A percentile compares a stretch with the other conserved stretches of the same genome.
Evolutionary conservation across 2,329 filamentous ascomycete species (phyloP).

Genomic region (Fusarium bulbicola): DNA sequence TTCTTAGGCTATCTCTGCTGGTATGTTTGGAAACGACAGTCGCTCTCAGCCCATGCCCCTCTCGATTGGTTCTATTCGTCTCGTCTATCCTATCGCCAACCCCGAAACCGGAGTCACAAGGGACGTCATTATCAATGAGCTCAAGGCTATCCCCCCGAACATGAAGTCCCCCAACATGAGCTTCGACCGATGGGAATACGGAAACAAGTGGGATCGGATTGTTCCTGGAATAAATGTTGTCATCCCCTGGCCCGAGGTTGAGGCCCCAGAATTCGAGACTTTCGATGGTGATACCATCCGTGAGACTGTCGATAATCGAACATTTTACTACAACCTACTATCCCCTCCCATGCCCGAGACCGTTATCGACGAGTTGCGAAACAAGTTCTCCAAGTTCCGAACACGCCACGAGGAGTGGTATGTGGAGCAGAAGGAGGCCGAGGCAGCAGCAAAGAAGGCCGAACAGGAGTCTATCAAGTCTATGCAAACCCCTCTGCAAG

Average conservation of each 20-base stretch:
- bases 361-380: slow-evolving; percentile 87
- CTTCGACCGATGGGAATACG: slow-evolving; percentile 52
- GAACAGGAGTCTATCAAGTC: slow-evolving; percentile 42
- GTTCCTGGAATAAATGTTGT: slow-evolving; percentile 76
- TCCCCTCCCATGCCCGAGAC: slow-evolving; percentile 78
- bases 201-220: slow-evolving; percentile 61
- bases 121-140: slow-evolving; percentile 81
- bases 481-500: slow-evolving; percentile 67
- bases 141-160: slow-evolving; percentile 63
- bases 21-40: slow-evolving; percentile 45
- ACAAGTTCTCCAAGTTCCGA: slow-evolving; percentile 83
- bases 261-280: slow-evolving; percentile 61
- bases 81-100: slow-evolving; percentile 80
- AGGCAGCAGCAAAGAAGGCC: slow-evolving; percentile 59
- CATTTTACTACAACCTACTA: slow-evolving; percentile 81
- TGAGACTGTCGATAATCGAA: slow-evolving; percentile 76
- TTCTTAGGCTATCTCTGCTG: slow-evolving; percentile 42
- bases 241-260: slow-evolving; percentile 78
- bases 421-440: slow-evolving; percentile 68
- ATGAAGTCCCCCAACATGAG: slow-evolving; percentile 57
- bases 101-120: slow-evolving; percentile 68
- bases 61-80: slow-evolving; percentile 76
- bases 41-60: slow-evolving; percentile 58
- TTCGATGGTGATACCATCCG: slow-evolving; percentile 76
- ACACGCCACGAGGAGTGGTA: slow-evolving; percentile 82